phyloP scores from a whole-genome alignment of 495 filamentous ascomycete species.

The Penicillium cataractarum region DNA sequence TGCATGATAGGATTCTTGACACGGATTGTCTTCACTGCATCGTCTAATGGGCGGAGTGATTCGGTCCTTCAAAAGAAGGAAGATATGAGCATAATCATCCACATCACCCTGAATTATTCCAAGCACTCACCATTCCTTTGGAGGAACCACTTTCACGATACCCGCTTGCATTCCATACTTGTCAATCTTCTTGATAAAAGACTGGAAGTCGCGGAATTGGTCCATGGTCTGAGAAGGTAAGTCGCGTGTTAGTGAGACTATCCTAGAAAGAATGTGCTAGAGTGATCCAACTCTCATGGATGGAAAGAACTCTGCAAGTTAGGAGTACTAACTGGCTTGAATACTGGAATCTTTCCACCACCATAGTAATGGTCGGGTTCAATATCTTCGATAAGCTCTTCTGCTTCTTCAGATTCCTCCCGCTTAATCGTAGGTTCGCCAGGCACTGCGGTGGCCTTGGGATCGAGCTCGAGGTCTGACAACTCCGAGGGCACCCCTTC shows the following conservation, averaged over 20 bases:
- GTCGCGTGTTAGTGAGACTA: background rate
- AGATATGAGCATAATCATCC: slow-evolving; percentile 19
- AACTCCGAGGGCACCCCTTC: slow-evolving; percentile 50
- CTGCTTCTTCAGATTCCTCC: slow-evolving; percentile 43
- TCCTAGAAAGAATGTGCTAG: background rate
- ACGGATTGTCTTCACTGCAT: slow-evolving; percentile 85
- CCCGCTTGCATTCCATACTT: slow-evolving; percentile 96
- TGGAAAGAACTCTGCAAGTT: background rate
- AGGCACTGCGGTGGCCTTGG: slow-evolving; percentile 29
- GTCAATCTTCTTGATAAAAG: slow-evolving; percentile 85
- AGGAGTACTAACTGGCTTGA: slow-evolving; percentile 72
- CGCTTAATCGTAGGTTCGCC: slow-evolving; percentile 29
- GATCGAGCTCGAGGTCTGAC: slow-evolving; percentile 51
- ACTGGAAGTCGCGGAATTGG: slow-evolving; percentile 89
- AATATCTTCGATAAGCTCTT: slow-evolving; percentile 59
- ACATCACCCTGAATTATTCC: background rate
- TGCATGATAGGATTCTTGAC: slow-evolving; percentile 98
- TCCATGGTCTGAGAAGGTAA: slow-evolving; percentile 67
- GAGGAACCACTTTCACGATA: slow-evolving; percentile 94
- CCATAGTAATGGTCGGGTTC: slow-evolving; percentile 86
- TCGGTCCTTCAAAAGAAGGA: slow-evolving; percentile 57
- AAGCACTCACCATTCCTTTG: slow-evolving; percentile 80
- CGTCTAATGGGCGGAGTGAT: slow-evolving; percentile 73
- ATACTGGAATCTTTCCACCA: slow-evolving; percentile 85
- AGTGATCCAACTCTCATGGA: background rate